phyloP scores from a whole-genome alignment of 345 rosid genomes.

The Clarkia xantiana region DNA sequence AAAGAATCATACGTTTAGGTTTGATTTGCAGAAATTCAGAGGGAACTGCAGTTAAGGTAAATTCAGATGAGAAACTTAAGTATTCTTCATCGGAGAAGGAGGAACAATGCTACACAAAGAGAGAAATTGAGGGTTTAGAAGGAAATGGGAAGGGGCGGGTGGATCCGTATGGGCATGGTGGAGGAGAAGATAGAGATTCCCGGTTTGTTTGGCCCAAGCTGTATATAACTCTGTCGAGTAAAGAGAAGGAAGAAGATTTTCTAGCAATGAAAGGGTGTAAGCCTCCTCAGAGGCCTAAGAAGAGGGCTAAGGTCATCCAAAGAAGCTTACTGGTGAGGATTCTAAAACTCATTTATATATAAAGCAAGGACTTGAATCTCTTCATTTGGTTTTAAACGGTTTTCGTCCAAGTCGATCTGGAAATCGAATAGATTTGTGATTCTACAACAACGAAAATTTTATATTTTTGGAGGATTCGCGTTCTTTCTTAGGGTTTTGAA shows the following conservation, averaged over 20 bases:
- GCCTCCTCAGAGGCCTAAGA: slow-evolving; percentile 64
- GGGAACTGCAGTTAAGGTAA: slow-evolving; percentile 21
- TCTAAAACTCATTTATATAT: neutral
- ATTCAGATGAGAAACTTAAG: slow-evolving; percentile 21
- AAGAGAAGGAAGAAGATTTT: slow-evolving; percentile 70
- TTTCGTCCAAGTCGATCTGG: no score
- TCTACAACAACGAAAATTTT: no score
- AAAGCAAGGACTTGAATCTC: no score
- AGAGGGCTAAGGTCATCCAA: slow-evolving; percentile 56
- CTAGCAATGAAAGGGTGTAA: slow-evolving; percentile 75
- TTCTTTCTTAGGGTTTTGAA: no score
- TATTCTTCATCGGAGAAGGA: slow-evolving; percentile 45
- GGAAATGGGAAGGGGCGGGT: slow-evolving; percentile 12
- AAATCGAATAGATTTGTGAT: no score
- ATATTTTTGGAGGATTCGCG: no score
- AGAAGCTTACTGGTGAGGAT: slow-evolving; percentile 52
- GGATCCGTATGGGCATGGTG: slow-evolving; percentile 36
- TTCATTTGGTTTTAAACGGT: no score
- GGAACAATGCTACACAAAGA: slow-evolving; percentile 44
- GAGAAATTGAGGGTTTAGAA: slow-evolving; percentile 33
- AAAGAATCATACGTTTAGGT: neutral
- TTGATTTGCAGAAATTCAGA: slow-evolving; percentile 36
- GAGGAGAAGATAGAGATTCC: slow-evolving; percentile 14
- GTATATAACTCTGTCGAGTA: slow-evolving; percentile 40
- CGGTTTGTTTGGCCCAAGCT: slow-evolving; percentile 48